Conservation (phyloP, 208 protist genomes). For the Trypanosoma boissoni region DNA sequence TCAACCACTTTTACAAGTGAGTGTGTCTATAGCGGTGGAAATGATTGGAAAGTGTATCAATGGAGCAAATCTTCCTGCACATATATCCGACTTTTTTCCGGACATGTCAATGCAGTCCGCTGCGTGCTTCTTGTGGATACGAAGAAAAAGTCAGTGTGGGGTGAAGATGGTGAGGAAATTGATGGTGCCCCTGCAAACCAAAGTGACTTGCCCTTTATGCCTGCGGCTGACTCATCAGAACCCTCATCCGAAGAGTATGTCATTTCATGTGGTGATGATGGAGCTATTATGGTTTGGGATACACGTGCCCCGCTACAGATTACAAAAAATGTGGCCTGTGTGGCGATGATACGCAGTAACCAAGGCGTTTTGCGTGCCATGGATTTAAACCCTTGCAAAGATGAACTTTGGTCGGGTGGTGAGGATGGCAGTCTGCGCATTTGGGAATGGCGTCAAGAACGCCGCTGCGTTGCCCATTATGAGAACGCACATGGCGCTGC, state of each 20-base stretch:
- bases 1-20: constrained; percentile 36
- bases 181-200: not conserved
- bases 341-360: constrained; percentile 44
- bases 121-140: constrained; percentile 25
- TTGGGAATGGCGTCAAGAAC: constrained; percentile 34
- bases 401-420: constrained; percentile 63
- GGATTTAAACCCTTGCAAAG: constrained; percentile 33
- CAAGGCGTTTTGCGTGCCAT: constrained; percentile 33
- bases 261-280: constrained; percentile 63
- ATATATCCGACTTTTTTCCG: constrained; percentile 53
- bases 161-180: not conserved
- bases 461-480: constrained; percentile 30
- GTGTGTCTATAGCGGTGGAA: constrained; percentile 59
- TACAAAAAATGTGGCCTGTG: constrained; percentile 35
- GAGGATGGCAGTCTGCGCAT: constrained; percentile 57
- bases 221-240: not conserved
- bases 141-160: not conserved
- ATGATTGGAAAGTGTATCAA: constrained; percentile 72
- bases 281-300: constrained; percentile 57
- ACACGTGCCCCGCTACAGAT: constrained; percentile 23
- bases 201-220: not conserved
- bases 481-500: constrained; percentile 42
- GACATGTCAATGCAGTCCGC: constrained; percentile 59
- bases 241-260: constrained; percentile 27
- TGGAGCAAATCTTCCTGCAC: constrained; percentile 53